Conservation (phyloP, 345 rosid species). For the Citrus maxima region DNA sequence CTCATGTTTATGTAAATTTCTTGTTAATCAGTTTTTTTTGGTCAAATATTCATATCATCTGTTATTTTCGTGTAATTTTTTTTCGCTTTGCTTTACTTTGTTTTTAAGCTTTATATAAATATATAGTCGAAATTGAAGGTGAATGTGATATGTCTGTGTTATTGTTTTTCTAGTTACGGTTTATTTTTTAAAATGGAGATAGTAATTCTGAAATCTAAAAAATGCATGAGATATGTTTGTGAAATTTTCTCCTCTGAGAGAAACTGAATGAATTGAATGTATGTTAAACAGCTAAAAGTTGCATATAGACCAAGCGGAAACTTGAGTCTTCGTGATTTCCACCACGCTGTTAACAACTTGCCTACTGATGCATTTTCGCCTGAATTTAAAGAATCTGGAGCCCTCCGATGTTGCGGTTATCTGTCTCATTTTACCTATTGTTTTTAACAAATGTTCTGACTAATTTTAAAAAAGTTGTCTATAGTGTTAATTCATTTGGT, state of each 20-base stretch:
- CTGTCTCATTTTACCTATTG: constrained; percentile 5
- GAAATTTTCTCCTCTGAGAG: not conserved
- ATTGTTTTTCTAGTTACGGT: not conserved
- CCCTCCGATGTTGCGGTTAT: constrained; percentile 37
- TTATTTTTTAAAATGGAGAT: not conserved
- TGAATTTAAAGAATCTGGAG: constrained; percentile 50
- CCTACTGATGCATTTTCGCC: constrained; percentile 60
- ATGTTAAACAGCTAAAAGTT: constrained; percentile 47
- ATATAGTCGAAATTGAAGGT: not conserved
- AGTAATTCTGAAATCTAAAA: not conserved
- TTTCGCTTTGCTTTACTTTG: not conserved
- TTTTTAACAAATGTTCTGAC: not conserved
- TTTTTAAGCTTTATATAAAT: not conserved
- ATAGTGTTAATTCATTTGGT: not conserved
- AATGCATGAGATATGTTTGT: constrained; percentile 8
- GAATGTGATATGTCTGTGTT: not conserved
- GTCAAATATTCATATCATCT: not conserved
- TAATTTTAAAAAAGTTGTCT: not conserved
- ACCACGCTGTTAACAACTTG: constrained; percentile 68
- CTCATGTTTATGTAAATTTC: not conserved
- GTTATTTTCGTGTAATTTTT: not conserved
- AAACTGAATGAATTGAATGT: not conserved
- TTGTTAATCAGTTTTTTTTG: not conserved
- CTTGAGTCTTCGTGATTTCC: constrained; percentile 73
- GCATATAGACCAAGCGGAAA: constrained; percentile 62